Evolutionary conservation across 345 rosid genomes (phyloP), one percentile per base, ranked within the genome.

Genomic region (Heritiera littoralis): DNA sequence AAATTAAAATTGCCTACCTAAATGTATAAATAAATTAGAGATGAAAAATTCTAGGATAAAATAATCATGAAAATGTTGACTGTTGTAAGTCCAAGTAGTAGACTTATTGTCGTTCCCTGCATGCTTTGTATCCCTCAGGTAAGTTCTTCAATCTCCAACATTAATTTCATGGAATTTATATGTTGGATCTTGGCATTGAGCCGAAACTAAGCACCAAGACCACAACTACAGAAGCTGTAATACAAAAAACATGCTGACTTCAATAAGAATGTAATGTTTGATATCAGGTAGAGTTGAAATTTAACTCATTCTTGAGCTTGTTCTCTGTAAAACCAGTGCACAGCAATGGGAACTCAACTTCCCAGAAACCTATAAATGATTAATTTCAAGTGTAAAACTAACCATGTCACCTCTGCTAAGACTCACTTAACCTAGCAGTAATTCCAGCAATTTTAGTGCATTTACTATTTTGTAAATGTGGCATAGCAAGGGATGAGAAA

Each of bases 181-280:
- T 23, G 73, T 46, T 10, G 28, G 76, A 52, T 35, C 5, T 35
- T 54, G 63, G 28, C 0, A 23, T 72, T 9, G 30, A 52, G 63
- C 30, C 9, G 48, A 72, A 72, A 54, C 76, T 52, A 7, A 45
- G 69, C 61, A 28, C 68, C 48, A 60, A 49, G n/a, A 70, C 23
- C 74, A 48, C 14, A 69, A 13, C 7, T 43, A 75, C 23, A 14
- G 69, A 75, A 58, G 78, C 35, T 75, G 78, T 48, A 45, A 75
- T 46, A 18, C 40, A 43, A 23, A 30, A 59, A 40, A 23, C n/a
- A 74, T 28, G 54, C 20, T 32, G 28, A 5, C 17, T 72, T 72
- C 30, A 35, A 32, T 40, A 23, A 52, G 11, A 72, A 72, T 54
- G 48, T 32, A 54, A 23, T 23, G 28, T 23, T 38, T 38, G 14